Base-by-base conservation (phyloP, 495 filamentous ascomycete genomes). In the Bryoglossum gracile region DNA sequence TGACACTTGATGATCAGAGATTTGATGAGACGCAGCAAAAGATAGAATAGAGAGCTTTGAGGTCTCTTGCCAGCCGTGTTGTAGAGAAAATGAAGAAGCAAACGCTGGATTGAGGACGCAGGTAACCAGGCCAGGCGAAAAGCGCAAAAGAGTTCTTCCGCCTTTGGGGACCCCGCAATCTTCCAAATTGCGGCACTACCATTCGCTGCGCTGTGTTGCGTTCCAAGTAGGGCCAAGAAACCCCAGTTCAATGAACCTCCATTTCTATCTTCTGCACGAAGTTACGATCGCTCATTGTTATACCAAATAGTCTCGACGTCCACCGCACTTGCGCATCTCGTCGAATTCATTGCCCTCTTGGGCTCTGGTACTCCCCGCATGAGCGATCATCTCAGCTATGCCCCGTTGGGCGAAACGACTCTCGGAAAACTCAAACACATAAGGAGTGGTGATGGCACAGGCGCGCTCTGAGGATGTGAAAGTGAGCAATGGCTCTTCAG, bases 361-460 rank as follows among this genome's bases (percentile, higher is more conserved):
- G 26, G 26, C 26, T 6, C 13, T 6, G 25, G 3, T 25, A 22
- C 14, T 22, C 39, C 23, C 34, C 32, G 51, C 26, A 48, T 48
- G 51, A 40, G 38, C 43, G 16, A 19, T n/a, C 11, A 8, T 23
- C 19, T 19, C 36, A 9, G 21, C 8, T 4, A 11, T 36, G 28
- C 51, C 25, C 51, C n/a, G 17, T 42, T 24, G 51, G 39, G 51
- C 51, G 26, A 43, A 25, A 38, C 21, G 22, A 26, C n/a, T 13
- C 36, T 1, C 30, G 30, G 6, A 26, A 13, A 13, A 17, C 3
- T 25, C 18, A 24, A 1, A 37, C 24, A 43, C 40, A 43, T 11
- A 8, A 46, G 40, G n/a, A 36, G 32, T 30, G 43, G 47, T 11
- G 8, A 53, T 57, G 55, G 50, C 46, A 43, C 26, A 42, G 10